A percentile compares a stretch with the other conserved stretches of the same genome.
Conservation (phyloP, 1,284 basidiomycete species). For the Puccinia polysora region DNA sequence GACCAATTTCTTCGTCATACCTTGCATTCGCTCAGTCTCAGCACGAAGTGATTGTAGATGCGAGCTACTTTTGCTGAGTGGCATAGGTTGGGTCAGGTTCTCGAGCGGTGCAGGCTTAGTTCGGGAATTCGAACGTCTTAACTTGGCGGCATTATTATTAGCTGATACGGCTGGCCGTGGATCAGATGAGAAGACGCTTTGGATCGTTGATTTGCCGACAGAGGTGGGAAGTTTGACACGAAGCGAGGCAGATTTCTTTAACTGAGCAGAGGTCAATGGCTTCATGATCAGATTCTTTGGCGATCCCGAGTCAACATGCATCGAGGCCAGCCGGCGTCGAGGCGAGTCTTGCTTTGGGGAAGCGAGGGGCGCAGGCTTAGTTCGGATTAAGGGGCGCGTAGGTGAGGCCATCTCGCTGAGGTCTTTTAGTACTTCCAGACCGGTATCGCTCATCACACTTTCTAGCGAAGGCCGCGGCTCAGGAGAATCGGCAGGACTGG, state of each 20-base stretch:
- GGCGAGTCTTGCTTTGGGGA: background rate
- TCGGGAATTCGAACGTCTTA: background rate
- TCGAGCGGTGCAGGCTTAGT: background rate
- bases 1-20: constrained; percentile 41
- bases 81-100: background rate
- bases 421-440: constrained; percentile 10
- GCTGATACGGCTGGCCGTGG: background rate
- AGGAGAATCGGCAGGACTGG: background rate
- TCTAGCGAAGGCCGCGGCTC: background rate
- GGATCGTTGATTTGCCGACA: background rate
- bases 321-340: constrained; percentile 12
- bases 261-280: background rate
- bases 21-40: constrained; percentile 42
- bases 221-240: constrained; percentile 1
- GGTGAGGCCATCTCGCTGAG: constrained; percentile 11
- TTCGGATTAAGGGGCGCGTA: constrained; percentile 1
- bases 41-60: constrained; percentile 32
- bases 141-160: background rate
- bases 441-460: constrained; percentile 1
- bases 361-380: background rate
- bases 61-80: constrained; percentile 8
- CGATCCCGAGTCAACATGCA: background rate
- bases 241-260: constrained; percentile 2
- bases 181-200: background rate
- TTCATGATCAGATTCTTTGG: background rate